A percentile compares a stretch with the other conserved stretches of the same genome.
These are phyloP conservation scores for Daldinia eschscholtzii DNA, from an alignment of 2,329 filamentous ascomycete genomes.

Conservation along the genomic window DNA sequence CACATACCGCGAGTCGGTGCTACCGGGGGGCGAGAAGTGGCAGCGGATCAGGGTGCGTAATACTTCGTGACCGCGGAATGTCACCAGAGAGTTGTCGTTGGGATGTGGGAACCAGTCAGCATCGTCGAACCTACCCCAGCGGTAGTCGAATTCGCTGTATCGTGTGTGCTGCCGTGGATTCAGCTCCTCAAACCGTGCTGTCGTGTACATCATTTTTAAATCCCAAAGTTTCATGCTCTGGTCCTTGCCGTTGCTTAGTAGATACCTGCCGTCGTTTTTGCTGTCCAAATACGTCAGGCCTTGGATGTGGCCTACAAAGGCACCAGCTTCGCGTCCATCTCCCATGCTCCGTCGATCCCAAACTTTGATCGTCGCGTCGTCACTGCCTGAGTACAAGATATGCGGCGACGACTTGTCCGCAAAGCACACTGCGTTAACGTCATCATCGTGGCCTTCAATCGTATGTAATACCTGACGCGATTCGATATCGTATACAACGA, in stretches of 20 bases:
- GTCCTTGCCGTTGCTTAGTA: slow-evolving; percentile 94
- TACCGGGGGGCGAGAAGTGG: slow-evolving; percentile 90
- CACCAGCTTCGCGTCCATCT: slow-evolving; percentile 77
- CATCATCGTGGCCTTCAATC: slow-evolving; percentile 82
- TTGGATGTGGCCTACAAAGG: slow-evolving; percentile 75
- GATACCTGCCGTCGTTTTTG: slow-evolving; percentile 81
- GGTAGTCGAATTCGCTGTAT: slow-evolving; percentile 78
- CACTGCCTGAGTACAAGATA: slow-evolving; percentile 94
- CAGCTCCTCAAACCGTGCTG: slow-evolving; percentile 70
- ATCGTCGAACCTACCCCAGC: slow-evolving; percentile 74
- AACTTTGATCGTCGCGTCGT: slow-evolving; percentile 93
- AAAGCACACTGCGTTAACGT: slow-evolving; percentile 97
- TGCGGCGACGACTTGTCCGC: slow-evolving; percentile 90
- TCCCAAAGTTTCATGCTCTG: slow-evolving; percentile 99
- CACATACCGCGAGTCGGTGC: slow-evolving; percentile 90
- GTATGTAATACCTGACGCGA: slow-evolving; percentile 79
- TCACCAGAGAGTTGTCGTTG: slow-evolving; percentile 91
- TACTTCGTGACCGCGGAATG: slow-evolving; percentile 90
- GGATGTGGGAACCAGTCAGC: slow-evolving; percentile 78
- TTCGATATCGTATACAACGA: slow-evolving; percentile 95
- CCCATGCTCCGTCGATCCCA: slow-evolving; percentile 96
- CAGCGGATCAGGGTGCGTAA: slow-evolving; percentile 92
- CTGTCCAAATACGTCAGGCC: slow-evolving; percentile 77
- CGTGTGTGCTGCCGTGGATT: slow-evolving; percentile 67
- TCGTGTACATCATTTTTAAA: slow-evolving; percentile 86